Evolutionary conservation across 768 basidiomycete genomes (phyloP).

Genomic region (Pleurotus salmoneostramineus): DNA sequence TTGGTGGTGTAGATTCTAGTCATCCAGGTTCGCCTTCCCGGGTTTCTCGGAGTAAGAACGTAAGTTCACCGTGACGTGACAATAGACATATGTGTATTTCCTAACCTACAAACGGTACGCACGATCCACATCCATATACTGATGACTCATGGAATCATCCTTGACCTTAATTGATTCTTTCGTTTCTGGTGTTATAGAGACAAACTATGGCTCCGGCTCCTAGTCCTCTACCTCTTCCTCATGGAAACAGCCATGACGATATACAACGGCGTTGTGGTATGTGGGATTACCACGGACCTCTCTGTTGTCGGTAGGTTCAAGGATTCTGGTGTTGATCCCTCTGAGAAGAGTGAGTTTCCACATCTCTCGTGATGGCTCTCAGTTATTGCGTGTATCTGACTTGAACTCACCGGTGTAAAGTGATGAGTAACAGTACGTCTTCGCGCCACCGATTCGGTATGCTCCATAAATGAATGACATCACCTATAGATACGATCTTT

Average conservation of each 20-base stretch:
- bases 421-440: neutral
- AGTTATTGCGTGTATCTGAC: neutral
- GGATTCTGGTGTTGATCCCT: neutral
- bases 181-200: neutral
- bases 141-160: neutral
- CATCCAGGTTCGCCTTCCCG: neutral
- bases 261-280: constrained; percentile 2
- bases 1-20: neutral
- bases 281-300: neutral
- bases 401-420: neutral
- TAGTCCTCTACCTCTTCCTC: constrained; percentile 8
- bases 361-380: neutral
- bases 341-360: neutral
- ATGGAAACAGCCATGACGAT: constrained; percentile 10
- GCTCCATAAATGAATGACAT: neutral
- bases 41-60: neutral
- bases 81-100: neutral
- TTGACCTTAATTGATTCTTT: neutral
- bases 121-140: neutral
- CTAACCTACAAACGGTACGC: neutral
- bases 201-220: neutral
- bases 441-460: neutral
- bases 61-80: neutral
- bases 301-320: neutral
- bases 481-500: neutral